Evolutionary conservation across 495 filamentous ascomycete genomes (phyloP), one percentile per base, ranked within the genome.

Genomic region (Talaromyces adpressus): DNA sequence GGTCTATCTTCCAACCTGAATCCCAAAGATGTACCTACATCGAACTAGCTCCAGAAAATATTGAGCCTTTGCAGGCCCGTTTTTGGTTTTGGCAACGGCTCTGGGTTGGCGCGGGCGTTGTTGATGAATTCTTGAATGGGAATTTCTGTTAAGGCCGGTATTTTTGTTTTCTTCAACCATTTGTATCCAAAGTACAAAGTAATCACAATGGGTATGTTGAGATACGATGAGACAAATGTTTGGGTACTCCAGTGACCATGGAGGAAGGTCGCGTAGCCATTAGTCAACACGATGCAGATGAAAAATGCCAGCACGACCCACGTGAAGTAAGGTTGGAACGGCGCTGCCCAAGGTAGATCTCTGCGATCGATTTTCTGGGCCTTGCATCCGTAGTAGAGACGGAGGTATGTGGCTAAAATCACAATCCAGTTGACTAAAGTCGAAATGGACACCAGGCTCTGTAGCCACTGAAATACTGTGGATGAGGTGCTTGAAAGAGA

Each of bases 211-310:
- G 83, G 83, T 30, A 88, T 81, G 53, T 85, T 81, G 27, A 76
- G 65, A 34, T 78, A 78, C 0, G 70, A 67, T 0, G 73, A 65
- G 4, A 78, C 62, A 39, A 78, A 78, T 11, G 59, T 69, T 54
- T 70, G 67, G 4, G 69, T 65, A 41, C 51, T 68, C 57, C 70
- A 77, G 12, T 80, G 70, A 0, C 78, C 73, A 1, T 82, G 80
- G 66, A 84, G 83, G 65, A 87, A 87, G 23, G 84, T 82, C 56
- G 77, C 74, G 64, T 85, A 88, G 7, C 86, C 85, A 63, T 83
- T 85, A 63, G 85, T 77, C 12, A 88, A 70, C 16, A 60, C 8
- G 3, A 60, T n/a, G 20, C 1, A 74, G 70, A 30, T 85, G 69
- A 36, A 69, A 63, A 53, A 85, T 72, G 39, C 64, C 64, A 85